These are phyloP conservation scores for Phlyctochytrium bullatum DNA, from an alignment of 192 early-diverging fungal species.

Conservation along the genomic window DNA sequence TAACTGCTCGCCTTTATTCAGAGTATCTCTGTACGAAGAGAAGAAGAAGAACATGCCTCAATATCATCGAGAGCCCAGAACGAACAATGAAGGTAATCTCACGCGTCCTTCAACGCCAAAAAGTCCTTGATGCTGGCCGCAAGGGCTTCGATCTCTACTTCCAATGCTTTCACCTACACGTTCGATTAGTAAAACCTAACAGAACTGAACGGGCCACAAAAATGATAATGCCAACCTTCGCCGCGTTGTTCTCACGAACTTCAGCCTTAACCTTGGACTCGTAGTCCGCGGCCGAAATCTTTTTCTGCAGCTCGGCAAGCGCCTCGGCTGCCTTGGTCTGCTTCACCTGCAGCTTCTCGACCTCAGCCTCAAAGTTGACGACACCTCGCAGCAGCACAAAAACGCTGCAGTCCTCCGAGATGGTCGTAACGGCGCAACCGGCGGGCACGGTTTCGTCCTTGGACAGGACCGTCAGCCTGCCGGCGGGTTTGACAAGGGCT, in stretches of 20 bases:
- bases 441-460: slow-evolving; percentile 59
- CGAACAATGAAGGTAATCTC: slow-evolving; percentile 5
- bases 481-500: slow-evolving; percentile 68
- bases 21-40: not conserved
- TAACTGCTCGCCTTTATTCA: too few relatives aligned
- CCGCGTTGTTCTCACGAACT: slow-evolving; percentile 67
- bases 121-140: slow-evolving; percentile 67
- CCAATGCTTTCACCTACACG: slow-evolving; percentile 55
- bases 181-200: slow-evolving; percentile 22
- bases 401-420: slow-evolving; percentile 70
- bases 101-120: slow-evolving; percentile 35
- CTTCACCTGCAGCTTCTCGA: slow-evolving; percentile 77
- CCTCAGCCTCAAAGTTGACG: slow-evolving; percentile 81
- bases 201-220: not conserved
- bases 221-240: slow-evolving; percentile 47
- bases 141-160: slow-evolving; percentile 75
- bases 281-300: slow-evolving; percentile 69
- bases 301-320: slow-evolving; percentile 59
- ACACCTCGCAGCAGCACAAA: slow-evolving; percentile 75
- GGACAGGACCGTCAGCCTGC: slow-evolving; percentile 61
- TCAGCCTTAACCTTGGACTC: slow-evolving; percentile 63
- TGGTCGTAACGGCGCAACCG: slow-evolving; percentile 72
- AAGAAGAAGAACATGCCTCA: not conserved
- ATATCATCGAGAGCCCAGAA: not conserved
- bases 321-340: slow-evolving; percentile 59